Conservation (phyloP, 257 asterid genomes). For the Fraxinus americana region DNA sequence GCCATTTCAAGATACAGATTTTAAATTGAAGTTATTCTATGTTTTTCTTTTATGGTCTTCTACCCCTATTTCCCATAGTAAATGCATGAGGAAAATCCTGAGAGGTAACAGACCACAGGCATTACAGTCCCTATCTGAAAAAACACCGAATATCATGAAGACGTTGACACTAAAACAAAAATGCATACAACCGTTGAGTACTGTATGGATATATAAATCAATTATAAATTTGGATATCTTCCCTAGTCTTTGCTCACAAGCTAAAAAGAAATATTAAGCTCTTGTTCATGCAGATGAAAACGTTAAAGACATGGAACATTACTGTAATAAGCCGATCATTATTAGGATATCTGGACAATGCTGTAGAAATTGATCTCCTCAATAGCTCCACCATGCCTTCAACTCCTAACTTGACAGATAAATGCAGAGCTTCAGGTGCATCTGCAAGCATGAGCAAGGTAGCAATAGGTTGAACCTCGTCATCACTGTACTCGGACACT, state of each 20-base stretch:
- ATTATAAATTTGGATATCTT: slow-evolving; percentile 12
- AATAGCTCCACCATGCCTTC: slow-evolving; percentile 87
- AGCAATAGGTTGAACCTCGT: slow-evolving; percentile 94
- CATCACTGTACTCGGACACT: slow-evolving; percentile 86
- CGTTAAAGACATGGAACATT: slow-evolving; percentile 28
- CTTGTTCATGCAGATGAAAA: neutral
- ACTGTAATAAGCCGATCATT: slow-evolving; percentile 86
- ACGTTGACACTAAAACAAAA: neutral
- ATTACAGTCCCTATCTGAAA: slow-evolving; percentile 19
- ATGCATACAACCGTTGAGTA: slow-evolving; percentile 1
- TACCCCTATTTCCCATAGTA: neutral
- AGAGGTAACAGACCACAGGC: neutral
- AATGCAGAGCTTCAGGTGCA: slow-evolving; percentile 94
- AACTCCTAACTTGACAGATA: slow-evolving; percentile 89
- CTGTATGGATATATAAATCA: slow-evolving; percentile 1
- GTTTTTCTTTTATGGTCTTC: neutral
- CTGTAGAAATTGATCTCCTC: slow-evolving; percentile 80
- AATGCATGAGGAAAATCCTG: neutral
- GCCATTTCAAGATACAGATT: neutral
- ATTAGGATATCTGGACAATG: slow-evolving; percentile 83
- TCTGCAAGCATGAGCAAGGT: slow-evolving; percentile 92
- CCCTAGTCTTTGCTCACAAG: slow-evolving; percentile 17
- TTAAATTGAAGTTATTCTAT: neutral
- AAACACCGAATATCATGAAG: slow-evolving; percentile 1
- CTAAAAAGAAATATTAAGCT: neutral